Base-by-base conservation (phyloP, 2,329 filamentous ascomycete species). In the Calonectria leucothoes region DNA sequence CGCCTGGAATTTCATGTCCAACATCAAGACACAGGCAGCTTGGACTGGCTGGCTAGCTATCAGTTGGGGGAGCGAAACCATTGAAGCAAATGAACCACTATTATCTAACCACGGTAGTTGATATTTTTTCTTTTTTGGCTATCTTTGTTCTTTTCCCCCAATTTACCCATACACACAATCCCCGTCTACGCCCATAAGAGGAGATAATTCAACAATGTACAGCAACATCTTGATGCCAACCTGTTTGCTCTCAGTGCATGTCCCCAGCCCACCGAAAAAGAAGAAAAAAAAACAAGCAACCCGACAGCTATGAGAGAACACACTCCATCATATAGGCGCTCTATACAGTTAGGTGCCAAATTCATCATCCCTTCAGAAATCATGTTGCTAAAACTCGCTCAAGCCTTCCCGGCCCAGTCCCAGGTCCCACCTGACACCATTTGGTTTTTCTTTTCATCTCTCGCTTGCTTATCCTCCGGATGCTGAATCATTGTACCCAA, bases 401-500 rank as follows among this genome's bases (percentile, higher is more conserved):
- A 42, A 51, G 23, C 49, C 59, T 49, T 31, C 51, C 61, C 51
- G 48, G 42, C 55, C 65, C 49, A 23, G n/a, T 31, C 37, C 59
- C 51, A 69, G 20, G 39, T 59, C 52, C 59, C 42, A 37, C 39
- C 49, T 35, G 39, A 69, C 45, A 49, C 59, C 49, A 42, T 31
- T 61, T 25, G 55, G 25, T 61, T 39, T 59, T 39, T 25, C 25
- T 61, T 37, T 39, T 39, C 33, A 17, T 39, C 15, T 33, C 23
- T 71, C 29, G 39, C 45, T 57, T 59, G 20, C 27, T 37, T 65
- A 51, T 69, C 70, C 25, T 48, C 25, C 42, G 25, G 42, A 45
- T 67, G 33, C 42, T 33, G 7, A 42, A 61, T 59, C 39, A 70
- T 66, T 66, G n/a, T 64, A 64, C 37, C 71, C 71, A 61, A 67